A percentile compares a stretch with the other conserved stretches of the same genome.
These are phyloP conservation scores for Coemansia guatemalensis DNA, from an alignment of 192 early-diverging fungal species.

Conservation along the genomic window DNA sequence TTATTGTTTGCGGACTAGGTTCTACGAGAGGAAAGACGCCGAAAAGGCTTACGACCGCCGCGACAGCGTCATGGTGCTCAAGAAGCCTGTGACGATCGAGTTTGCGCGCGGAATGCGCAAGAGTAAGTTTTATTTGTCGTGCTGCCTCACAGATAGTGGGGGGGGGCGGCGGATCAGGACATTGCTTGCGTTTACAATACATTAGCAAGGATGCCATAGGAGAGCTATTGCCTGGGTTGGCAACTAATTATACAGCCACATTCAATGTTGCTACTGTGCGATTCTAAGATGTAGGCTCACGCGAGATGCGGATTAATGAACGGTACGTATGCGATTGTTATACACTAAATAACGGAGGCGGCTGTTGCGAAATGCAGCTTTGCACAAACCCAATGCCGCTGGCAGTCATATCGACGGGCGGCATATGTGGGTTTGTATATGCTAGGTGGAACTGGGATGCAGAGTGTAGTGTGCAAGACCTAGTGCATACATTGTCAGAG, in stretches of 20 bases:
- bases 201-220: not conserved
- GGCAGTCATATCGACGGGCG: not conserved
- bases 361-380: not conserved
- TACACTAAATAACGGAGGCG: not conserved
- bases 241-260: not conserved
- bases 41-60: conserved; percentile 50
- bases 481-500: not conserved
- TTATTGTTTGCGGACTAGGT: conserved; percentile 23
- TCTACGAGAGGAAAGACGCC: conserved; percentile 50
- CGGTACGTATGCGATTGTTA: conserved; percentile 27
- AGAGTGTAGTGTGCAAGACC: conserved; percentile 16
- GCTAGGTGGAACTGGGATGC: conserved; percentile 2
- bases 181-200: not conserved
- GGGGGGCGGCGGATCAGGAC: too few species aligned
- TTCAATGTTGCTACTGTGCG: not conserved
- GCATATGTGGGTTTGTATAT: conserved; percentile 1
- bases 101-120: conserved; percentile 56
- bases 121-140: conserved; percentile 22
- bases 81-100: conserved; percentile 43
- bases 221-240: not conserved
- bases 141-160: not conserved
- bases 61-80: conserved; percentile 27
- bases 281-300: conserved; percentile 34
- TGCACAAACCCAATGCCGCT: not conserved
- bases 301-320: conserved; percentile 48